A percentile compares a stretch with the other conserved stretches of the same genome.
phyloP scores from a whole-genome alignment of 495 filamentous ascomycete species.

The Pseudomonodictys pantanalensis region DNA sequence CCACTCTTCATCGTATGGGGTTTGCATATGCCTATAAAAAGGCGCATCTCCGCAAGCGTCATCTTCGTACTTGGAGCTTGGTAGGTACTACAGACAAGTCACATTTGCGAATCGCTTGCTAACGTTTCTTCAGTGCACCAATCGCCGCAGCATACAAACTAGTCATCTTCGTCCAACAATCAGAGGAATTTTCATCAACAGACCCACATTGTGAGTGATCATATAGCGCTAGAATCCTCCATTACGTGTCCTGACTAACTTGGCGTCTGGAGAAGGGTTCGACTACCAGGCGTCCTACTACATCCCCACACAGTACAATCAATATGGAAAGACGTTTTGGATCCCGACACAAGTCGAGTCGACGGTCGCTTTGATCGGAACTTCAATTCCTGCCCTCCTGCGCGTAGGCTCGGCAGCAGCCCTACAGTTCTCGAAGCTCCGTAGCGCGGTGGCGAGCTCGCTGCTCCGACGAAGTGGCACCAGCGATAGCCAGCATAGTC shows the following conservation, averaged over 20 bases:
- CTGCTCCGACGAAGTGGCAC: too few relatives aligned
- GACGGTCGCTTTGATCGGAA: conserved; percentile 35
- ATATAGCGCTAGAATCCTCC: too few relatives aligned
- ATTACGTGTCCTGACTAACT: neutral
- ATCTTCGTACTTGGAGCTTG: conserved; percentile 37
- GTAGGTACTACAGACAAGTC: conserved; percentile 13
- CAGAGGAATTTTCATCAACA: neutral
- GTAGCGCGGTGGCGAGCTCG: too few relatives aligned
- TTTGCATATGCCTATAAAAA: conserved; percentile 29
- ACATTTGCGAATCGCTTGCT: neutral
- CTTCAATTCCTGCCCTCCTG: conserved; percentile 32
- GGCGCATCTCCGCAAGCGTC: conserved; percentile 19
- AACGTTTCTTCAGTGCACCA: conserved; percentile 15
- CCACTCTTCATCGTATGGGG: conserved; percentile 30
- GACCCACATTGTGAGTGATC: conserved; percentile 5
- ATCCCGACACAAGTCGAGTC: conserved; percentile 36
- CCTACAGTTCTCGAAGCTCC: neutral
- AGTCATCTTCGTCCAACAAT: conserved; percentile 13
- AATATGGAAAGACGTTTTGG: conserved; percentile 37
- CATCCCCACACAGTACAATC: conserved; percentile 32
- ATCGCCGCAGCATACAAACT: conserved; percentile 36
- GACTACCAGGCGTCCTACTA: conserved; percentile 20
- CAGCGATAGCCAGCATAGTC: too few relatives aligned
- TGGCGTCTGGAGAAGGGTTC: conserved; percentile 1
- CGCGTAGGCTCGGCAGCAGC: neutral